phyloP scores from a whole-genome alignment of 257 asterid genomes.

The Lithospermum erythrorhizon region DNA sequence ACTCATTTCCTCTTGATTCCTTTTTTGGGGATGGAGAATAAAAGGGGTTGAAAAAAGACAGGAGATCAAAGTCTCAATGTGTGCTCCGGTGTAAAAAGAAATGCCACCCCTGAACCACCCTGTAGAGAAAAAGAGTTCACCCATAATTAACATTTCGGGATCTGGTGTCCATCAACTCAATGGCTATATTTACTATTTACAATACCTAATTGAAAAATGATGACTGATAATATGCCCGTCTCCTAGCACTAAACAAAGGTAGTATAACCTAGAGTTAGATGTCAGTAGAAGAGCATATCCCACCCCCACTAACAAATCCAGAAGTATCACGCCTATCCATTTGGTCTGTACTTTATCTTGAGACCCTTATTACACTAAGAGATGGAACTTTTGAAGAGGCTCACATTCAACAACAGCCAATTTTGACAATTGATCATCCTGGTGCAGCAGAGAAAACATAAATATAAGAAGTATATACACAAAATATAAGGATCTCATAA shows the following conservation, averaged over 20 bases:
- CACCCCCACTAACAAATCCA: constrained; percentile 60
- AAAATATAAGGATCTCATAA: background rate
- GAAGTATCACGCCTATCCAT: constrained; percentile 61
- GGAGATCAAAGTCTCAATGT: constrained; percentile 17
- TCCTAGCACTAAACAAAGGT: constrained; percentile 10
- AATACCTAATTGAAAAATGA: background rate
- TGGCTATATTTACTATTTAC: background rate
- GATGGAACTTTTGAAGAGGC: constrained; percentile 18
- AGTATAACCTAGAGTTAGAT: constrained; percentile 8
- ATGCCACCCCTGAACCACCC: constrained; percentile 6
- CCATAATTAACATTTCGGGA: background rate
- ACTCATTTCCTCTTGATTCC: constrained; percentile 36
- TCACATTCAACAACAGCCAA: constrained; percentile 18
- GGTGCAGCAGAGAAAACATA: constrained; percentile 19
- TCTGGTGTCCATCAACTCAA: background rate
- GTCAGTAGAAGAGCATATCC: constrained; percentile 14
- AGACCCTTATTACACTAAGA: constrained; percentile 15
- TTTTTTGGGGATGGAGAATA: constrained; percentile 12
- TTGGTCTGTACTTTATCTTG: constrained; percentile 9
- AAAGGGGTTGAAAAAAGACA: no score
- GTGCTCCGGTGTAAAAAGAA: constrained; percentile 11
- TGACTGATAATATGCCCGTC: constrained; percentile 6
- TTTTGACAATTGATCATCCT: constrained; percentile 39
- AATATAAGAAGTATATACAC: background rate
- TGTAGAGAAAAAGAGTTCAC: background rate